phyloP scores from a whole-genome alignment of 176 grass and related monocot genomes.

The Carex parvula region DNA sequence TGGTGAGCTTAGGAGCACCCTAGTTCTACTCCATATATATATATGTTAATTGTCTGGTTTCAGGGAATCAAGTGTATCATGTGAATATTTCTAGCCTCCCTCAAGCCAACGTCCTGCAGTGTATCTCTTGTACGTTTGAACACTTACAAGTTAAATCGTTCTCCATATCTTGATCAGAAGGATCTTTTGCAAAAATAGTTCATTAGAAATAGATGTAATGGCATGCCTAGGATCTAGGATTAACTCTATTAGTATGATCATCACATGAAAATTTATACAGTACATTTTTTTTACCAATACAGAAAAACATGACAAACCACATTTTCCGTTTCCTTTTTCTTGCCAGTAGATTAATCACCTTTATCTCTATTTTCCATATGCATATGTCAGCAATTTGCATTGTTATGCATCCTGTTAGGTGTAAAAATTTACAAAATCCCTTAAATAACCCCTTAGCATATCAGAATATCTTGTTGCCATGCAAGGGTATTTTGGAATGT shows the following conservation, averaged over 20 bases:
- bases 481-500: constrained; percentile 8
- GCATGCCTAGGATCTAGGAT: neutral
- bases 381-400: neutral
- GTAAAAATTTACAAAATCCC: neutral
- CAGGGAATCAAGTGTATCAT: no score
- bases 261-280: neutral
- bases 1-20: no score
- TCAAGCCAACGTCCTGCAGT: neutral
- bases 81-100: neutral
- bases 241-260: neutral
- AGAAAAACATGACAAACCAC: neutral
- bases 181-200: neutral
- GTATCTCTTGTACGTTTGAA: neutral
- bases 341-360: neutral
- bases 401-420: constrained; percentile 7
- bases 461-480: neutral
- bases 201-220: neutral
- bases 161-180: neutral
- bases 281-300: neutral
- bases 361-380: neutral
- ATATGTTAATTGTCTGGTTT: no score
- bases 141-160: no score
- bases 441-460: neutral
- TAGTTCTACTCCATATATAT: no score
- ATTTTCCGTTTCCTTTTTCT: neutral